Conservation (phyloP, 2,329 filamentous ascomycete species). For the Aspergillus chevalieri region DNA sequence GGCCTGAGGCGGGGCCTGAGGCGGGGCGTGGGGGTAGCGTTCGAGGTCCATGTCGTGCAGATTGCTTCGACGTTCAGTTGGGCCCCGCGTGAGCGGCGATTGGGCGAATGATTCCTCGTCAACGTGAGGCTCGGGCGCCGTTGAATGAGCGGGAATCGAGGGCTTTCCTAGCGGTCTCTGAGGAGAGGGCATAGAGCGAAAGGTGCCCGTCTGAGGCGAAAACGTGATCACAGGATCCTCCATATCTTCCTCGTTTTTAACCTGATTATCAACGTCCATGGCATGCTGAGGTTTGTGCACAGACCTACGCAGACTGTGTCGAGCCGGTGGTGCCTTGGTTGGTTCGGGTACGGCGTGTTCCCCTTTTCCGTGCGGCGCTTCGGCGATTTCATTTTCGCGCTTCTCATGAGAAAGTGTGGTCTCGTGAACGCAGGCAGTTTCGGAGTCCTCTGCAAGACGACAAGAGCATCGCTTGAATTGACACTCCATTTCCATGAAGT, state of each 20-base stretch:
- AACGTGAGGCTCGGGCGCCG: slow-evolving; percentile 2
- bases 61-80: not conserved
- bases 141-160: slow-evolving; percentile 9
- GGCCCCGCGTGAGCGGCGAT: not conserved
- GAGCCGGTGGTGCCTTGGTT: not conserved
- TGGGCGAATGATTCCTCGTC: slow-evolving; percentile 3
- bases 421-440: slow-evolving; percentile 34
- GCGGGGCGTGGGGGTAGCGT: not conserved
- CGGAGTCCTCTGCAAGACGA: slow-evolving; percentile 39
- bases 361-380: not conserved
- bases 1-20: not conserved
- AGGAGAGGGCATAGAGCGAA: slow-evolving; percentile 35
- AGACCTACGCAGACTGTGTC: not conserved
- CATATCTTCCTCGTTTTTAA: slow-evolving; percentile 10
- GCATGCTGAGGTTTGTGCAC: not conserved
- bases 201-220: slow-evolving; percentile 40
- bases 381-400: slow-evolving; percentile 1
- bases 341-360: not conserved
- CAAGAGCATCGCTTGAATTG: slow-evolving; percentile 45
- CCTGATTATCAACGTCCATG: slow-evolving; percentile 10
- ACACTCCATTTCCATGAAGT: slow-evolving; percentile 46
- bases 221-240: slow-evolving; percentile 37
- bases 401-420: slow-evolving; percentile 1
- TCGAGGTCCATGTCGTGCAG: not conserved
- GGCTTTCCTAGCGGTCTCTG: slow-evolving; percentile 16